phyloP scores from a whole-genome alignment of 768 basidiomycete genomes.

The Podaxis mareebaensis region DNA sequence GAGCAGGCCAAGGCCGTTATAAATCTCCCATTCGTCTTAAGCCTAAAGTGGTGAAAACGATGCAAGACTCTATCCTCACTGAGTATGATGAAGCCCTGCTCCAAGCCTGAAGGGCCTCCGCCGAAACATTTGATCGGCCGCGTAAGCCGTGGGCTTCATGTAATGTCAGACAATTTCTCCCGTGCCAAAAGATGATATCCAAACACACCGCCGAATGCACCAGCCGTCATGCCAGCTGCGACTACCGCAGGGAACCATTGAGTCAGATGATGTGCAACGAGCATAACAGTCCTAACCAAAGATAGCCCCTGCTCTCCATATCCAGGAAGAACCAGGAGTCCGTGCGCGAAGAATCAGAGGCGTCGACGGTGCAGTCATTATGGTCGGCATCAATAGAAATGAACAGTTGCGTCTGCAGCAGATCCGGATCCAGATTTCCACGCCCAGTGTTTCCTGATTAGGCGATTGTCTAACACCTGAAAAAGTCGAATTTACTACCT shows the following conservation, averaged over 20 bases:
- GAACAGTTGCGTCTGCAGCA: neutral
- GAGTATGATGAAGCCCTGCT: slow-evolving; percentile 62
- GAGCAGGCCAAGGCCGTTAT: slow-evolving; percentile 68
- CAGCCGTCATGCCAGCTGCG: slow-evolving; percentile 55
- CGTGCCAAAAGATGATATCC: neutral
- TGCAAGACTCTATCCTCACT: slow-evolving; percentile 35
- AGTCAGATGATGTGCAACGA: neutral
- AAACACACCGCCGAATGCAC: slow-evolving; percentile 60
- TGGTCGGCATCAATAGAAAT: slow-evolving; percentile 10
- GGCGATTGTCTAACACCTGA: neutral
- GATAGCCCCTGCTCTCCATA: slow-evolving; percentile 45
- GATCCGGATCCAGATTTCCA: slow-evolving; percentile 17
- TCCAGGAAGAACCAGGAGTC: slow-evolving; percentile 23
- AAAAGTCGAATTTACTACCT: neutral
- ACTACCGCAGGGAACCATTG: slow-evolving; percentile 19
- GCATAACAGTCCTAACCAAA: slow-evolving; percentile 32
- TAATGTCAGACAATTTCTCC: neutral
- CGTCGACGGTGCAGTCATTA: slow-evolving; percentile 22
- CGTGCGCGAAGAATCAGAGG: slow-evolving; percentile 25
- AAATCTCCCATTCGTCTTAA: slow-evolving; percentile 42
- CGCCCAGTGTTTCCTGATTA: neutral
- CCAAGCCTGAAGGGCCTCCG: slow-evolving; percentile 60
- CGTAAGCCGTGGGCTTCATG: slow-evolving; percentile 55
- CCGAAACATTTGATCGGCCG: slow-evolving; percentile 43
- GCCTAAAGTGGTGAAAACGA: neutral